These are phyloP conservation scores for Blastomyces silverae DNA, from an alignment of 2,329 filamentous ascomycete genomes.

Conservation along the genomic window DNA sequence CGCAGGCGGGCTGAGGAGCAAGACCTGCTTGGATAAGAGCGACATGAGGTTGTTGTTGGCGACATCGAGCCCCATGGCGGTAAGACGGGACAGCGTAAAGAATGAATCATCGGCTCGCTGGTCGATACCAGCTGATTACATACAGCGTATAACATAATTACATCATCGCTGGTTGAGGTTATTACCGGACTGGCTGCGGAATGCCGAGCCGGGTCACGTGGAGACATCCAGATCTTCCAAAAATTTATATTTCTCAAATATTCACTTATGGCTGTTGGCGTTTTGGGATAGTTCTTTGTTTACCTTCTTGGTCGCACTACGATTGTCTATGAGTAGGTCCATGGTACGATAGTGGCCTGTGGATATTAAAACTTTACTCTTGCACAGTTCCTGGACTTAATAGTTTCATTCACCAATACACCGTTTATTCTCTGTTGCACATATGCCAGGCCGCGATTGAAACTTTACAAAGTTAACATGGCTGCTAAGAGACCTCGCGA, in stretches of 20 bases:
- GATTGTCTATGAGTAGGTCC: background rate
- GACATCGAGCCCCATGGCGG: slow-evolving; percentile 8
- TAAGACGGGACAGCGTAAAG: background rate
- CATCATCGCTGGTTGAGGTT: slow-evolving; percentile 4
- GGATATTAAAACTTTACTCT: background rate
- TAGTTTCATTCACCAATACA: background rate
- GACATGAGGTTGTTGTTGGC: slow-evolving; percentile 5
- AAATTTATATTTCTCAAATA: background rate
- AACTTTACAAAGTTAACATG: slow-evolving; percentile 14
- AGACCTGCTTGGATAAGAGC: slow-evolving; percentile 7
- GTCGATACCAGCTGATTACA: slow-evolving; percentile 9
- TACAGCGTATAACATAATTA: too few species aligned
- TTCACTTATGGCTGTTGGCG: background rate
- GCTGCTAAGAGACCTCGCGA: slow-evolving; percentile 21
- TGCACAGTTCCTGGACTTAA: background rate
- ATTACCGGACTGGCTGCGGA: background rate
- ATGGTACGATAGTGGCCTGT: background rate
- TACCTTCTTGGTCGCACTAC: background rate
- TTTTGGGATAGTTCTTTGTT: background rate
- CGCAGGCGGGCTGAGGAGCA: background rate
- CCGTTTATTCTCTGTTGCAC: background rate
- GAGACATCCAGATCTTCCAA: background rate
- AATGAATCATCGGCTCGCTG: background rate
- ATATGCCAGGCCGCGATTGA: background rate
- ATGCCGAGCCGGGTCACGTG: slow-evolving; percentile 5